Conservation (phyloP, 257 asterid species). For the Knoxia roxburghii region DNA sequence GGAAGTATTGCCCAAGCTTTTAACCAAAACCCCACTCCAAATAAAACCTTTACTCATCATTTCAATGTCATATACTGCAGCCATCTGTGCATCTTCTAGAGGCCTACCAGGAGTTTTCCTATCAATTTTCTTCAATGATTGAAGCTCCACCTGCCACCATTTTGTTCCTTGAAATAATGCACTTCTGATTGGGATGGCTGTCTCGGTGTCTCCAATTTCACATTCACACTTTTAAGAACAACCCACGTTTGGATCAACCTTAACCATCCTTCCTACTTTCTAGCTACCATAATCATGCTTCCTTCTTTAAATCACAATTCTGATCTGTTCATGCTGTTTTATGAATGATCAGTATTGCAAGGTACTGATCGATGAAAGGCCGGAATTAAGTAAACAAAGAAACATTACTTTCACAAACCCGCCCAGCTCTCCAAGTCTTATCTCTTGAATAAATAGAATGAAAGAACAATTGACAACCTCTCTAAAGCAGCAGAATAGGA, state of each 20-base stretch:
- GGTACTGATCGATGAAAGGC: background rate
- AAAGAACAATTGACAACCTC: slow-evolving; percentile 12
- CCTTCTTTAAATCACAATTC: background rate
- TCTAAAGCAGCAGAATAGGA: slow-evolving; percentile 13
- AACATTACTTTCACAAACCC: slow-evolving; percentile 13
- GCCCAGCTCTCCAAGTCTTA: slow-evolving; percentile 9
- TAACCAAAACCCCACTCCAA: too few relatives aligned
- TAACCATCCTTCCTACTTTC: background rate
- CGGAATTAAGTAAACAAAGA: background rate
- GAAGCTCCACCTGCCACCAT: background rate
- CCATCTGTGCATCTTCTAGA: background rate
- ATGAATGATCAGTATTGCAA: background rate
- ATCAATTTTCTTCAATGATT: too few relatives aligned
- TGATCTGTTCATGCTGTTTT: too few relatives aligned
- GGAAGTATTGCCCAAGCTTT: too few relatives aligned
- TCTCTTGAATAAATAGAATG: slow-evolving; percentile 18
- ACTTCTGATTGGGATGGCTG: background rate
- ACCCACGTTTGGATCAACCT: too few relatives aligned
- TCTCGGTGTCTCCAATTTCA: background rate
- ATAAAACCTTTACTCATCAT: too few relatives aligned
- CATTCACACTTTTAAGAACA: too few relatives aligned
- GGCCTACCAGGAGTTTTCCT: too few relatives aligned
- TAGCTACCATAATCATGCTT: background rate
- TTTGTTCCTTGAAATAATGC: background rate
- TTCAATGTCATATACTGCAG: background rate